A percentile compares a stretch with the other conserved stretches of the same genome.
These are phyloP conservation scores for Dryas drummondii DNA, from an alignment of 306 rosid genomes.

Conservation along the genomic window DNA sequence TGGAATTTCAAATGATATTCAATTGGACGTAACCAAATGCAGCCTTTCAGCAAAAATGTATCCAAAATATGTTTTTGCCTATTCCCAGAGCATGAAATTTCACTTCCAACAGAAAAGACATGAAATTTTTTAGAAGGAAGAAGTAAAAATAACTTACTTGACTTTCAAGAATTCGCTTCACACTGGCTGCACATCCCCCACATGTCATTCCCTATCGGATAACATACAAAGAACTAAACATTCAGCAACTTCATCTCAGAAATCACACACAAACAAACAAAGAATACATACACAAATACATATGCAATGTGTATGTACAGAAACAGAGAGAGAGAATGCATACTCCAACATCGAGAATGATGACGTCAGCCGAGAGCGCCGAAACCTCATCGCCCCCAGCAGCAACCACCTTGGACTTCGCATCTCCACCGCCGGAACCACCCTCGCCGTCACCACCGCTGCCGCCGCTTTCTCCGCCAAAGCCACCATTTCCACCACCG, in stretches of 20 bases:
- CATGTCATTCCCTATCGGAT: slow-evolving; percentile 55
- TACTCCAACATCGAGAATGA: slow-evolving; percentile 87
- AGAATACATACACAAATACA: not conserved
- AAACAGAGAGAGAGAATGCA: slow-evolving; percentile 18
- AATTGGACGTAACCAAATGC: not conserved
- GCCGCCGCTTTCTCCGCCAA: slow-evolving; percentile 43
- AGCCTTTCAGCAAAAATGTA: not conserved
- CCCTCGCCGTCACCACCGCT: slow-evolving; percentile 42
- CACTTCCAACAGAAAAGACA: not conserved
- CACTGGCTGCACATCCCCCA: slow-evolving; percentile 79
- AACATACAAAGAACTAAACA: not conserved
- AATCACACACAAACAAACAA: not conserved
- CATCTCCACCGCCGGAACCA: slow-evolving; percentile 50
- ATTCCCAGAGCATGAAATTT: not conserved
- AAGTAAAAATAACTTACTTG: slow-evolving; percentile 47
- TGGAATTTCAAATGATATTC: not conserved
- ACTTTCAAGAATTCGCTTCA: slow-evolving; percentile 68
- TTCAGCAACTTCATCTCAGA: not conserved
- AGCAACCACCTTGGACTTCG: slow-evolving; percentile 44
- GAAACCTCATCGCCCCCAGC: slow-evolving; percentile 54
- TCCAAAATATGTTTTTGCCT: not conserved
- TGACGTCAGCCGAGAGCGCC: slow-evolving; percentile 55
- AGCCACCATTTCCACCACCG: slow-evolving; percentile 55
- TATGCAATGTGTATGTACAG: too few species aligned
- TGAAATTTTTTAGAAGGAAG: not conserved